Conservation (phyloP, 306 rosid species). For the Glycine soja region DNA sequence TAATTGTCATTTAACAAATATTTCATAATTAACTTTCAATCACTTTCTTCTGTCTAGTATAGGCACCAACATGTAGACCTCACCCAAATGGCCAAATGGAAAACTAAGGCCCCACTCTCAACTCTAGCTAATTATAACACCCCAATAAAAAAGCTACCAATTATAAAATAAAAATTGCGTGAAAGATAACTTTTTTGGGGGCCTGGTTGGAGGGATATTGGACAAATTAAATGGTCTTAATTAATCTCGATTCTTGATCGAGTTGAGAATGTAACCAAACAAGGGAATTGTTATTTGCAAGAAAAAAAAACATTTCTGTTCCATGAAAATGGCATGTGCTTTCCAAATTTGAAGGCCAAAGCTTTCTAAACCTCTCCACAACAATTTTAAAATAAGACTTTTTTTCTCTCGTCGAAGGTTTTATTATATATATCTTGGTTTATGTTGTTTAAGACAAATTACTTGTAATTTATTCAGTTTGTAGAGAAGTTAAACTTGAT, state of each 20-base stretch:
- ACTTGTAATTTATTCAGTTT: no score
- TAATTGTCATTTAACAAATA: constrained; percentile 52
- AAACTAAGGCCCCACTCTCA: constrained; percentile 56
- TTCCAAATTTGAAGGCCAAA: neutral
- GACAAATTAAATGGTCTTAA: constrained; percentile 9
- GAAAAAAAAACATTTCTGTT: neutral
- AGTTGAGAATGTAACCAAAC: constrained; percentile 27
- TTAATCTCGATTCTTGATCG: constrained; percentile 5
- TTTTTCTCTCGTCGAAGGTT: neutral
- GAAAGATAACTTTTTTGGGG: neutral
- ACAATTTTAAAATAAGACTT: neutral
- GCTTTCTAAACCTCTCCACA: constrained; percentile 4
- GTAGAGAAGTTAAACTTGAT: no score
- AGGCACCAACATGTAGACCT: constrained; percentile 75
- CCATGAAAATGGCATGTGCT: constrained; percentile 13
- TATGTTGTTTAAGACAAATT: no score
- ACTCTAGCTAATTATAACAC: constrained; percentile 56
- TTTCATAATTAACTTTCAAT: constrained; percentile 21
- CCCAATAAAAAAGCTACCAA: constrained; percentile 41
- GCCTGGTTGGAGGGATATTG: neutral
- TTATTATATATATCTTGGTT: neutral
- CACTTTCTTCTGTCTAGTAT: constrained; percentile 60
- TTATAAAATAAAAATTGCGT: neutral
- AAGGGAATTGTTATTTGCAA: constrained; percentile 18
- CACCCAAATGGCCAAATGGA: constrained; percentile 48